These are phyloP conservation scores for Fusarium poae DNA, from an alignment of 2,329 filamentous ascomycete genomes.

Conservation along the genomic window DNA sequence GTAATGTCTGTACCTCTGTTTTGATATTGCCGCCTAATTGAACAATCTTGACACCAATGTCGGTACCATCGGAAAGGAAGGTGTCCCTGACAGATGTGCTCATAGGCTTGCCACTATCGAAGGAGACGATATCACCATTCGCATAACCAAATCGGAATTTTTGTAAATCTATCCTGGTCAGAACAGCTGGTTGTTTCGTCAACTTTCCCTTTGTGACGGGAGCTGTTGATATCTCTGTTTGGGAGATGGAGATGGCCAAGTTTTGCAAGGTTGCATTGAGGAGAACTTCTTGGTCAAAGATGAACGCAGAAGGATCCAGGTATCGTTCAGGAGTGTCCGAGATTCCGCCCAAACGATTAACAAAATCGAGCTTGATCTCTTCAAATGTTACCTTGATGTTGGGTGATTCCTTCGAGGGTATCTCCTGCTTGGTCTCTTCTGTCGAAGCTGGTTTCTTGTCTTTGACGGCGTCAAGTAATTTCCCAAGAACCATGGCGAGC, in stretches of 20 bases:
- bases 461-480: slow-evolving; percentile 62
- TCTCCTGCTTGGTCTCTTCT: slow-evolving; percentile 27
- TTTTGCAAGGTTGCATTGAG: slow-evolving; percentile 64
- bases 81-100: slow-evolving; percentile 70
- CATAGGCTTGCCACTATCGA: slow-evolving; percentile 69
- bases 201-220: slow-evolving; percentile 25
- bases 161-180: slow-evolving; percentile 62
- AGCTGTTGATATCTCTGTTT: slow-evolving; percentile 33
- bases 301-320: slow-evolving; percentile 57
- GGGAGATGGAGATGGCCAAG: slow-evolving; percentile 52
- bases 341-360: slow-evolving; percentile 67
- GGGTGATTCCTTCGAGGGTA: slow-evolving; percentile 43
- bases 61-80: slow-evolving; percentile 68
- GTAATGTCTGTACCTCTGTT: slow-evolving; percentile 80
- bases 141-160: slow-evolving; percentile 74
- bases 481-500: slow-evolving; percentile 64
- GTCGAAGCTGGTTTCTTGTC: slow-evolving; percentile 28
- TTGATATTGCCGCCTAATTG: slow-evolving; percentile 60
- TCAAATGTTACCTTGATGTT: slow-evolving; percentile 62
- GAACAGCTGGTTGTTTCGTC: slow-evolving; percentile 48
- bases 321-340: slow-evolving; percentile 64
- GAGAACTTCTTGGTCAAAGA: slow-evolving; percentile 64
- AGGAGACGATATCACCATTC: slow-evolving; percentile 72
- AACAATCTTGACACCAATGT: slow-evolving; percentile 67
- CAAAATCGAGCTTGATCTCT: slow-evolving; percentile 66